Conservation (phyloP, 1,284 basidiomycete species). For the Trichosporon asahii region DNA sequence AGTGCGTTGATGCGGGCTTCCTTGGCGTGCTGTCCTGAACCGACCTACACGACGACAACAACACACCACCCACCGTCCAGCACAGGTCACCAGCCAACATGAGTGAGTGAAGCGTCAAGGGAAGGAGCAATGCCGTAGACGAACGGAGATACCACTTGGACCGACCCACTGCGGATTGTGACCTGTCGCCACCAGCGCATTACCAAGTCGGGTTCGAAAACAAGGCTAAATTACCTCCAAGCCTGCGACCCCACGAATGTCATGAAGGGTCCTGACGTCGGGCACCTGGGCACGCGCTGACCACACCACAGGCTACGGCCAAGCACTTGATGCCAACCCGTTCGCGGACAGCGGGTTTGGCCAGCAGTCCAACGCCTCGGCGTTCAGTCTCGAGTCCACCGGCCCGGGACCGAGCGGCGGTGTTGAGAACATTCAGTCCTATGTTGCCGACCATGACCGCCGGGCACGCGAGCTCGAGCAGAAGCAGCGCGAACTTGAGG, state of each 20-base stretch:
- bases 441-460: conserved; percentile 25
- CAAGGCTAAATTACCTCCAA: background rate
- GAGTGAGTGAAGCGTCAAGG: background rate
- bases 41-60: background rate
- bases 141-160: background rate
- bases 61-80: background rate
- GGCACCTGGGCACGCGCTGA: background rate
- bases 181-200: background rate
- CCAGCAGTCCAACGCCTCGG: conserved; percentile 38
- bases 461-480: conserved; percentile 33
- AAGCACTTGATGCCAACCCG: conserved; percentile 36
- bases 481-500: conserved; percentile 41
- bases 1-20: background rate
- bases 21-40: background rate
- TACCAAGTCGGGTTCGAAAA: background rate
- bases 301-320: conserved; percentile 8
- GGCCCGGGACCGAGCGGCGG: conserved; percentile 17
- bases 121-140: too few species aligned
- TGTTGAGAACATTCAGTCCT: conserved; percentile 25
- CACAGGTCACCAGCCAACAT: background rate
- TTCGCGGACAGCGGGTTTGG: conserved; percentile 44
- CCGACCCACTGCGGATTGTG: background rate
- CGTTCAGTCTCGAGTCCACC: conserved; percentile 40
- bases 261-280: background rate
- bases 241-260: background rate